phyloP scores from a whole-genome alignment of 1,139 yeast species.

The Yamadazyma atlantica region DNA sequence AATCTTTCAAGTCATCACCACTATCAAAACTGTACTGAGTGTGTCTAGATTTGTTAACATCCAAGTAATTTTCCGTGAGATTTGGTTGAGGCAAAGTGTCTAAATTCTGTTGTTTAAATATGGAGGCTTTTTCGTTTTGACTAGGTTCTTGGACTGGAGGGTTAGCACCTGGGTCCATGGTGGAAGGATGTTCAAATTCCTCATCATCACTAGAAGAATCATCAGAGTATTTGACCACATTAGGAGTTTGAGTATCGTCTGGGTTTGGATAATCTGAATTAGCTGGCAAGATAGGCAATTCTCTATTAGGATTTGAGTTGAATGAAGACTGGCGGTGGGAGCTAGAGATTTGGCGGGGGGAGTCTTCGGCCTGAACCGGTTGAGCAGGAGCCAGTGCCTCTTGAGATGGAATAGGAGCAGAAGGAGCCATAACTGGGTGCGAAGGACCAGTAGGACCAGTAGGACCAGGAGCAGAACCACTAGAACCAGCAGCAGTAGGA shows the following conservation, averaged over 20 bases:
- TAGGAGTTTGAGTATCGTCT: slow-evolving; percentile 22
- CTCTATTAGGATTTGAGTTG: slow-evolving; percentile 10
- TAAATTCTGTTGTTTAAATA: slow-evolving; percentile 36
- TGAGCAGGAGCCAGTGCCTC: slow-evolving; percentile 1
- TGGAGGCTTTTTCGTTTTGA: slow-evolving; percentile 21
- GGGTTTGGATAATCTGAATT: background rate
- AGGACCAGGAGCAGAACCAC: too few species aligned
- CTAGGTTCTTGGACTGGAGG: background rate
- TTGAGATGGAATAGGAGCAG: slow-evolving; percentile 1
- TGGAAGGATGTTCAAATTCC: background rate
- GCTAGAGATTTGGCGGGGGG: background rate
- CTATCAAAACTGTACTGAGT: slow-evolving; percentile 40
- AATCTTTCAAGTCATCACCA: slow-evolving; percentile 39
- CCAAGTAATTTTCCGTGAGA: slow-evolving; percentile 5
- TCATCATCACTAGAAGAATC: slow-evolving; percentile 26
- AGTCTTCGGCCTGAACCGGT: background rate
- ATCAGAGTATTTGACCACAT: slow-evolving; percentile 25
- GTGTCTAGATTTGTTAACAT: slow-evolving; percentile 16
- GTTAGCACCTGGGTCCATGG: slow-evolving; percentile 1
- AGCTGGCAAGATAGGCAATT: slow-evolving; percentile 14
- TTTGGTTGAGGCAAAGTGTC: slow-evolving; percentile 9
- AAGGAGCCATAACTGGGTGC: slow-evolving; percentile 5
- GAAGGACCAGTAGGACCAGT: slow-evolving; percentile 2
- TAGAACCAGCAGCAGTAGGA: too few species aligned
- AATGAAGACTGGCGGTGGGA: slow-evolving; percentile 4